Evolutionary conservation across 73 alveolate species (phyloP).

Genomic region (Uronychia setigera): DNA sequence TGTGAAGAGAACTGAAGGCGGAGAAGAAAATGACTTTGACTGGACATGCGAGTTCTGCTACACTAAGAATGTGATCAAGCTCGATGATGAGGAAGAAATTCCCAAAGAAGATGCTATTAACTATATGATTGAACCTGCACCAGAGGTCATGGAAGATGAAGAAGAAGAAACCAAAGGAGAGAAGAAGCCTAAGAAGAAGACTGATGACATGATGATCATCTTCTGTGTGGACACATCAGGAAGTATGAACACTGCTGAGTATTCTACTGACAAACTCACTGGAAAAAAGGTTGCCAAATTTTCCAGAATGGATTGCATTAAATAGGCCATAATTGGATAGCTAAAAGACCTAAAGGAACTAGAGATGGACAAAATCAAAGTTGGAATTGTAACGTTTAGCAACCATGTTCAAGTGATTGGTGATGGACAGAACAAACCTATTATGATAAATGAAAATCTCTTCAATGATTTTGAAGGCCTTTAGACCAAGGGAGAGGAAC

Average conservation of each 20-base stretch:
- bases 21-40: slow-evolving; percentile 6
- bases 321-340: slow-evolving; percentile 79
- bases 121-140: slow-evolving; percentile 46
- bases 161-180: background rate
- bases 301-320: slow-evolving; percentile 84
- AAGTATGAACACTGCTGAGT: slow-evolving; percentile 59
- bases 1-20: too few relatives aligned
- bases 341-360: slow-evolving; percentile 56
- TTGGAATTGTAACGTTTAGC: slow-evolving; percentile 92
- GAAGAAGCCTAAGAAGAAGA: slow-evolving; percentile 26
- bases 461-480: slow-evolving; percentile 15
- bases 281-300: background rate
- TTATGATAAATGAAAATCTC: background rate
- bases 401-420: slow-evolving; percentile 85
- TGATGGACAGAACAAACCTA: slow-evolving; percentile 65
- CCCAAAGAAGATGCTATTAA: slow-evolving; percentile 59
- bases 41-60: slow-evolving; percentile 88
- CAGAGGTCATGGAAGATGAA: too few relatives aligned
- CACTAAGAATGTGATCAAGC: slow-evolving; percentile 36
- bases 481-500: background rate
- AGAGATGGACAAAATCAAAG: slow-evolving; percentile 71
- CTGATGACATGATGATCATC: slow-evolving; percentile 40
- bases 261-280: background rate
- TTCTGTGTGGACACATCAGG: slow-evolving; percentile 95
- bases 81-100: slow-evolving; percentile 77